phyloP scores from a whole-genome alignment of 306 rosid genomes.

The Trichosanthes truncata region DNA sequence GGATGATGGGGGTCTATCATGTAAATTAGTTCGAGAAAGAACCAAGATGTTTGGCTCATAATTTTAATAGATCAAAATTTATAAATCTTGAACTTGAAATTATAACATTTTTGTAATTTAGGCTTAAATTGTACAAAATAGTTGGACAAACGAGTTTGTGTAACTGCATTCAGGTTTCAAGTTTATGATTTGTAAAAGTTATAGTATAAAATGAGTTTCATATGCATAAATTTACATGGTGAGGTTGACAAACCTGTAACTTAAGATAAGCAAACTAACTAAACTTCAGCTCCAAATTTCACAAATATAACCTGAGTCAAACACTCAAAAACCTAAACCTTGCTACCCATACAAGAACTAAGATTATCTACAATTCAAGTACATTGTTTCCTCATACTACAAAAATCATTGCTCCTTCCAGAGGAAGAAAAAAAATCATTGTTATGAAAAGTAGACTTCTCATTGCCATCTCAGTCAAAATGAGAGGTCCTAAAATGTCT shows the following conservation, averaged over 20 bases:
- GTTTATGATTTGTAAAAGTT: no score
- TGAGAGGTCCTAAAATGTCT: not conserved
- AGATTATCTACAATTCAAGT: not conserved
- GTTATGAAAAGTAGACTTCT: not conserved
- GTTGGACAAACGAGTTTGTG: not conserved
- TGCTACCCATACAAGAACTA: not conserved
- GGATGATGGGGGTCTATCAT: no score
- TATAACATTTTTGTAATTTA: not conserved
- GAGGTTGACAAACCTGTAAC: not conserved
- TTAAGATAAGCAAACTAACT: not conserved
- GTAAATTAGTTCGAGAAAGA: not conserved
- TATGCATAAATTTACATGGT: not conserved
- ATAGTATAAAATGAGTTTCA: no score
- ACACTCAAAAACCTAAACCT: not conserved
- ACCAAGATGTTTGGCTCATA: not conserved
- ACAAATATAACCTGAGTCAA: not conserved
- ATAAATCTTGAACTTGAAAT: no score
- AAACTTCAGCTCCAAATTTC: not conserved
- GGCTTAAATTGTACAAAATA: not conserved
- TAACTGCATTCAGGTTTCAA: not conserved
- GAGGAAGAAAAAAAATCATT: no score
- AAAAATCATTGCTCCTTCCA: not conserved
- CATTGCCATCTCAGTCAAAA: not conserved
- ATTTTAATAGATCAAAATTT: not conserved
- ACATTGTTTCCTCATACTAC: not conserved